Conservation (phyloP, 2,329 filamentous ascomycete genomes). For the Teratosphaeria gauchensis region DNA sequence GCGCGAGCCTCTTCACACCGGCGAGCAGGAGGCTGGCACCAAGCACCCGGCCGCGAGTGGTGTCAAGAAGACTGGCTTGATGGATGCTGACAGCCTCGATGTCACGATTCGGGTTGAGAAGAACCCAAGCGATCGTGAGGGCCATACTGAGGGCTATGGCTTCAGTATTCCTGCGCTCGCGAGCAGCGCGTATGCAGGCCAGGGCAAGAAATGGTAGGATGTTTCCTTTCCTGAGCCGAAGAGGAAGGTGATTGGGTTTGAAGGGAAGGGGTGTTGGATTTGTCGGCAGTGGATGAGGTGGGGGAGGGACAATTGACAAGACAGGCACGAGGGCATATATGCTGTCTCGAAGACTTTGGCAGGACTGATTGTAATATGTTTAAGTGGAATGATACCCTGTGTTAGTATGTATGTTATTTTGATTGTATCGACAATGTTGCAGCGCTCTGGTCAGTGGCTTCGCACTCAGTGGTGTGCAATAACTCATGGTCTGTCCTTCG, state of each 20-base stretch:
- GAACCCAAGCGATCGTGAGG: conserved; percentile 32
- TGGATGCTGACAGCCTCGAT: conserved; percentile 37
- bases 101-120: conserved; percentile 41
- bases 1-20: conserved; percentile 61
- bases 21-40: conserved; percentile 71
- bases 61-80: conserved; percentile 31
- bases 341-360: neutral
- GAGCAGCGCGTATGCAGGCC: conserved; percentile 13
- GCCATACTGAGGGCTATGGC: conserved; percentile 41
- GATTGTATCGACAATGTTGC: neutral
- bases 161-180: conserved; percentile 39
- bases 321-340: neutral
- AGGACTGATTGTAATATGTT: neutral
- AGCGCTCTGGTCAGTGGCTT: neutral
- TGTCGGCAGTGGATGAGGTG: neutral
- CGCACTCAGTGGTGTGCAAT: no score
- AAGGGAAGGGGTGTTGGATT: neutral
- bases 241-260: neutral
- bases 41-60: conserved; percentile 59
- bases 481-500: no score
- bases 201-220: conserved; percentile 20
- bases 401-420: neutral
- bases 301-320: neutral
- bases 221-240: neutral
- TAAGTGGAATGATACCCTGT: neutral